Percentiles rank a stretch among this genome's conserved stretches.
Conservation (phyloP, 1,139 yeast species). For the Geotrichum siamense region DNA sequence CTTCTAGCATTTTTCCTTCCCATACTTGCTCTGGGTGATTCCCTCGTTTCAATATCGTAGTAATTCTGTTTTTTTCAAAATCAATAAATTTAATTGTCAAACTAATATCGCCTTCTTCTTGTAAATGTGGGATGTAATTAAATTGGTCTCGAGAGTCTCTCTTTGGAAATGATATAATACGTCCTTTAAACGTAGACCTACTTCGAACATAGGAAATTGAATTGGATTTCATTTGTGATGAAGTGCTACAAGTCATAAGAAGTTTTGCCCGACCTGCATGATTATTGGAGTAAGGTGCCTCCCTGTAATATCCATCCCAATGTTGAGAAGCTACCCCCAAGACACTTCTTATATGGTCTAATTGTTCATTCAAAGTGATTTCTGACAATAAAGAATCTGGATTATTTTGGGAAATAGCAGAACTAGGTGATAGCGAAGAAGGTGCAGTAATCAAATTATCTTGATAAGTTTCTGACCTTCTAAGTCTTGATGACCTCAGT, state of each 20-base stretch:
- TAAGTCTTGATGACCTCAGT: too few species aligned
- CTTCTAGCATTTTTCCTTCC: slow-evolving; percentile 15
- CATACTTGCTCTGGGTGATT: slow-evolving; percentile 7
- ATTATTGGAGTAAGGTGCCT: too few species aligned
- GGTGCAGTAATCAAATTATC: too few species aligned
- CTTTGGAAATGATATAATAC: not conserved
- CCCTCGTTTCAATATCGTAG: not conserved
- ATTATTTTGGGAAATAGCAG: too few species aligned
- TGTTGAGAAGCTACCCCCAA: too few species aligned
- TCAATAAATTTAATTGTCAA: slow-evolving; percentile 3
- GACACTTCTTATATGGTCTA: too few species aligned
- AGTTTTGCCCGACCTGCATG: not conserved
- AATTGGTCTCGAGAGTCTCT: slow-evolving; percentile 5
- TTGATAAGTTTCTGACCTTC: too few species aligned
- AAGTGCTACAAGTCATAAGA: not conserved
- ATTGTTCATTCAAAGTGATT: too few species aligned
- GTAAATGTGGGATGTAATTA: not conserved
- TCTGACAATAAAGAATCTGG: too few species aligned
- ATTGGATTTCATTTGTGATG: not conserved
- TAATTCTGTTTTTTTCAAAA: slow-evolving; percentile 6
- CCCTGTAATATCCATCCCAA: too few species aligned
- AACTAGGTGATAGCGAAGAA: too few species aligned
- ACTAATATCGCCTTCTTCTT: slow-evolving; percentile 3
- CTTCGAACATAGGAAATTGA: not conserved
- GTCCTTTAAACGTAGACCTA: slow-evolving; percentile 3